phyloP scores from a whole-genome alignment of 805 yeast species.

The Candida qinlingensis region DNA sequence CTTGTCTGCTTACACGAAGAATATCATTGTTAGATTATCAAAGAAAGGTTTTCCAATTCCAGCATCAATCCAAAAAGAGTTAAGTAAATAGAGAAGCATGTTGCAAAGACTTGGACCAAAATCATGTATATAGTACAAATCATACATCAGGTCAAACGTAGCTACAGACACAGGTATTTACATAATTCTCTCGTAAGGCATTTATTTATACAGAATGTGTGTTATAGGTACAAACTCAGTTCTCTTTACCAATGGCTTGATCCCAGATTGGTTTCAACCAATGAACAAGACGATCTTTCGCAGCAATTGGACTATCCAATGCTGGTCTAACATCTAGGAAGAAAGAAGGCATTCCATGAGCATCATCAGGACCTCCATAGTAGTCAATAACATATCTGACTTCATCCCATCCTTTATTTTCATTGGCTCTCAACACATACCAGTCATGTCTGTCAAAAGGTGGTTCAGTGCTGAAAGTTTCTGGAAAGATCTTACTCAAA shows the following conservation, averaged over 20 bases:
- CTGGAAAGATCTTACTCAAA: constrained; percentile 69
- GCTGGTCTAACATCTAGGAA: constrained; percentile 95
- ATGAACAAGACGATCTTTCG: constrained; percentile 60
- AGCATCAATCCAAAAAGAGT: constrained; percentile 6
- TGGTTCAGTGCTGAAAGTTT: constrained; percentile 63
- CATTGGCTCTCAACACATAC: constrained; percentile 75
- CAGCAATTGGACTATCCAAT: constrained; percentile 59
- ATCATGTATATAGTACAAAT: not conserved
- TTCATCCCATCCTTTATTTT: constrained; percentile 47
- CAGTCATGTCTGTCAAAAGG: constrained; percentile 99
- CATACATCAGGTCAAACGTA: not conserved
- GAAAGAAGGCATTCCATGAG: constrained; percentile 85
- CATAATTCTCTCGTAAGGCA: not conserved
- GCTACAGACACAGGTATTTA: not conserved
- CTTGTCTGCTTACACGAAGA: constrained; percentile 7
- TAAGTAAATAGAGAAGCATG: constrained; percentile 6
- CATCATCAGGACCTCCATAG: constrained; percentile 92
- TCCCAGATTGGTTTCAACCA: constrained; percentile 67
- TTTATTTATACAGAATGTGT: not conserved
- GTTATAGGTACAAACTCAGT: not conserved
- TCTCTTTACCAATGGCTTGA: constrained; percentile 48
- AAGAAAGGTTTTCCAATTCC: constrained; percentile 15
- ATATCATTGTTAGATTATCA: constrained; percentile 8
- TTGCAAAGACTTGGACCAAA: not conserved
- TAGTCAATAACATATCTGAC: constrained; percentile 94